Evolutionary conservation across 257 asterid species (phyloP), one percentile per base, ranked within the genome.

Genomic region (Solanum gandarillasii): DNA sequence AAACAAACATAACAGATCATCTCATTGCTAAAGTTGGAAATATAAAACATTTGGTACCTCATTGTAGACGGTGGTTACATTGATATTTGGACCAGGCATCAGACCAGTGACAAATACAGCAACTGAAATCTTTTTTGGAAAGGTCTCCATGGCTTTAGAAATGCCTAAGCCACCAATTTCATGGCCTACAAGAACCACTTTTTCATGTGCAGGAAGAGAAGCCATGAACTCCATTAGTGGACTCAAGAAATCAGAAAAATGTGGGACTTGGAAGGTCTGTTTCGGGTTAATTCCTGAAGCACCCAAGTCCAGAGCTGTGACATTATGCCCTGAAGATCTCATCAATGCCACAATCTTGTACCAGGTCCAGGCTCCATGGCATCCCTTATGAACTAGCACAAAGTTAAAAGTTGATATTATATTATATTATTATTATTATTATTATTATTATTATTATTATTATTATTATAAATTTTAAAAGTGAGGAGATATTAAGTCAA

Each of bases 341-440:
- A 92, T 32, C 34, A 87, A 13, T 1, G 87, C 32, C 68, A 86
- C 76, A 6, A 92, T 39, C 91, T 87, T 89, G 88, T 87, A 85
- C 94, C 93, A 91, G 75, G 89, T 34, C 92, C 92, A 90, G 58
- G 91, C 92, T 43, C 94, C 94, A 20, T 90, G 90, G 20, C 90
- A 79, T 29, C 89, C 73, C 32, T 88, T 90, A 18, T 92, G 94
- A 34, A 92, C 90, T 5, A 92, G 90, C 79, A 92, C 92, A 79
- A 90, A 92, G 11, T 90, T 86, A 1, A 7, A 7, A 3, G n/a
- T 78, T 5, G 43, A 75, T 39, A 8, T 23, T 83, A 39, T 29
- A 23, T 23, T 46, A 29, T 5, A 43, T n/a, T 12, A 83, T 12
- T 12, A 83, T 48, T 10, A 79, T 32, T 48, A 83, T n/a, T n/a